These are phyloP conservation scores for Colletotrichum cereale DNA, from an alignment of 2,329 filamentous ascomycete species.

Conservation along the genomic window DNA sequence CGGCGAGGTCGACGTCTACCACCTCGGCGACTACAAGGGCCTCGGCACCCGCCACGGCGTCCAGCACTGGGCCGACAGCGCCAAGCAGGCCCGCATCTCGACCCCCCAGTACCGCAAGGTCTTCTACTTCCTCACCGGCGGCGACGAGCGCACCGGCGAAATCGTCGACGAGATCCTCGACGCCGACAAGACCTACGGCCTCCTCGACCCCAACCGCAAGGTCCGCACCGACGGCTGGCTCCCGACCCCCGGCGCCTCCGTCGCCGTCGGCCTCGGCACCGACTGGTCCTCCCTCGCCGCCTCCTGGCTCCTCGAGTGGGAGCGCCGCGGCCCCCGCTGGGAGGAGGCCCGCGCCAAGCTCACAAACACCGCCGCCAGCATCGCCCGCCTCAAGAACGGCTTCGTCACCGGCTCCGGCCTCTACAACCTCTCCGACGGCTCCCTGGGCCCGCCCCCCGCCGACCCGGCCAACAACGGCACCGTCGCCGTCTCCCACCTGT, in stretches of 20 bases:
- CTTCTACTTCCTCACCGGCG: conserved; percentile 69
- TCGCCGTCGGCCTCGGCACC: conserved; percentile 67
- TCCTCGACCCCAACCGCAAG: conserved; percentile 69
- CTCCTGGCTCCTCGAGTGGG: conserved; percentile 71
- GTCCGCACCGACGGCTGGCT: conserved; percentile 66
- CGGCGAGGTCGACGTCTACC: conserved; percentile 73
- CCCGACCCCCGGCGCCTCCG: conserved; percentile 55
- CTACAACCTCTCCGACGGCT: conserved; percentile 63
- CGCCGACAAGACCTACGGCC: conserved; percentile 64
- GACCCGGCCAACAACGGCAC: conserved; percentile 65
- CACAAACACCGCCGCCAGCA: conserved; percentile 61
- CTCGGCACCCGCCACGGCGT: conserved; percentile 73
- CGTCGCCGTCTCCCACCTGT: conserved; percentile 67
- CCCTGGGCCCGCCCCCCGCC: conserved; percentile 63
- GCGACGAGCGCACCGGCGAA: conserved; percentile 69
- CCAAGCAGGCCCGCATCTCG: conserved; percentile 73
- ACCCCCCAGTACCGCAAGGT: conserved; percentile 66
- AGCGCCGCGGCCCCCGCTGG: conserved; percentile 66
- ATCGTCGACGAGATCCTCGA: conserved; percentile 64
- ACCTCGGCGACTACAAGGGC: conserved; percentile 68
- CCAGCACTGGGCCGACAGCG: conserved; percentile 71
- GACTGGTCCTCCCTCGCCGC: conserved; percentile 70
- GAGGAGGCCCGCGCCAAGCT: conserved; percentile 65
- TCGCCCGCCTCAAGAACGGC: conserved; percentile 67
- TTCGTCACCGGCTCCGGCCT: conserved; percentile 69